Evolutionary conservation across 1,284 basidiomycete genomes (phyloP).

Genomic region (Ganoderma lucidum): DNA sequence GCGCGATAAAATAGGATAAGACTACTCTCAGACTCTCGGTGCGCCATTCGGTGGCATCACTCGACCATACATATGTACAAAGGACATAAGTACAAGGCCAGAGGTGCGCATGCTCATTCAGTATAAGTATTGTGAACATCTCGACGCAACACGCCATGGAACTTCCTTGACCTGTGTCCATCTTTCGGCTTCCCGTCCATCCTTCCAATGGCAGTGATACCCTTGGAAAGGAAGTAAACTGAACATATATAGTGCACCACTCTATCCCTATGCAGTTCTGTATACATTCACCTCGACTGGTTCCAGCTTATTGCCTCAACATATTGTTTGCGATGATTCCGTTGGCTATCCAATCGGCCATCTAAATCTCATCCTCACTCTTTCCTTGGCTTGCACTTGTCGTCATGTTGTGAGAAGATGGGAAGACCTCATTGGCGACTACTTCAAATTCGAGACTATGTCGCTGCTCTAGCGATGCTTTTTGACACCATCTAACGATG

Average conservation of each 20-base stretch:
- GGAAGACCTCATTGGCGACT: not conserved
- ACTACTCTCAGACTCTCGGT: not conserved
- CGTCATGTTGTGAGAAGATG: not conserved
- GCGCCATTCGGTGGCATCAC: not conserved
- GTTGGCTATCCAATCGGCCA: not conserved
- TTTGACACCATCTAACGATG: not conserved
- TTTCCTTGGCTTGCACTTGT: not conserved
- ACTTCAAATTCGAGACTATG: not conserved
- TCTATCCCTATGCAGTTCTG: not conserved
- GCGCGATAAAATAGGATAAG: not conserved
- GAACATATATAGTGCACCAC: not conserved
- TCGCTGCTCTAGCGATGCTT: not conserved
- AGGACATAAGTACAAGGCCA: too few species aligned
- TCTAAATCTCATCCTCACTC: not conserved
- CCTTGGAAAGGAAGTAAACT: not conserved
- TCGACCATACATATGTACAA: not conserved
- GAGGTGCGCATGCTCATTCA: not conserved
- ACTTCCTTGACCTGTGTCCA: not conserved
- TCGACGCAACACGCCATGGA: not conserved
- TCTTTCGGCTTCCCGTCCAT: not conserved
- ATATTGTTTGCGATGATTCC: too few species aligned
- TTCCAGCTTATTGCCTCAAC: not conserved
- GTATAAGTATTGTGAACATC: not conserved
- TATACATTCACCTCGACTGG: too few species aligned
- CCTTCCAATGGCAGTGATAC: not conserved